phyloP scores from a whole-genome alignment of 306 rosid species.

The Lablab purpureus region DNA sequence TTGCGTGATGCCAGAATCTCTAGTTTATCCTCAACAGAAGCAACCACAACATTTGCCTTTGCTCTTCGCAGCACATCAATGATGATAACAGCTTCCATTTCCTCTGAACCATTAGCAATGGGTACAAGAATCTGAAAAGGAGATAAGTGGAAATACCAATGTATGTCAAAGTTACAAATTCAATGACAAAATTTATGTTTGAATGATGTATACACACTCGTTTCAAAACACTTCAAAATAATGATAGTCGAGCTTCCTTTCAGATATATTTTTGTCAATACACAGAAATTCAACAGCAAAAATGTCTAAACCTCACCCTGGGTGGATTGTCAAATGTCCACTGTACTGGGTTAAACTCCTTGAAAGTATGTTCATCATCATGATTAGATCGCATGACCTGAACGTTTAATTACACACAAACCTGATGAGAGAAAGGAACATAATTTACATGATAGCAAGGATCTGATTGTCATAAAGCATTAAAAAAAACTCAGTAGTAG shows the following conservation, averaged over 20 bases:
- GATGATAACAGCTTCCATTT: constrained; percentile 91
- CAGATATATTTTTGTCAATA: constrained; percentile 1
- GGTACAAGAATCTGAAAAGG: constrained; percentile 86
- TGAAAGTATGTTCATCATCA: constrained; percentile 65
- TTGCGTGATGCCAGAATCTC: constrained; percentile 77
- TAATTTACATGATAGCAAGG: background rate
- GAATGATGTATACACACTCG: background rate
- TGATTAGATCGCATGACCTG: constrained; percentile 87
- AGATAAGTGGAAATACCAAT: constrained; percentile 39
- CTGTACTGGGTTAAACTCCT: constrained; percentile 73
- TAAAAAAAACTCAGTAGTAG: background rate
- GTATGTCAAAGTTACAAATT: background rate
- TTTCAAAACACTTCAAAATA: background rate
- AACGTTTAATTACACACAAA: constrained; percentile 30
- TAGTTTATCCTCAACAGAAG: constrained; percentile 77
- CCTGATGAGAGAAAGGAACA: constrained; percentile 20
- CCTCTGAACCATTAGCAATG: constrained; percentile 87
- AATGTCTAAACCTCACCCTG: constrained; percentile 58
- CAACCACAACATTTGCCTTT: constrained; percentile 88
- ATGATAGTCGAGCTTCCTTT: constrained; percentile 17
- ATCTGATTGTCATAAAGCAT: constrained; percentile 12
- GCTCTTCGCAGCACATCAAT: constrained; percentile 84
- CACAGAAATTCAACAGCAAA: background rate
- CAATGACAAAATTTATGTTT: constrained; percentile 2
- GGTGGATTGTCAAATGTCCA: constrained; percentile 80